Base-by-base conservation (phyloP, 192 early-diverging fungal genomes). In the Mortierella antarctica region DNA sequence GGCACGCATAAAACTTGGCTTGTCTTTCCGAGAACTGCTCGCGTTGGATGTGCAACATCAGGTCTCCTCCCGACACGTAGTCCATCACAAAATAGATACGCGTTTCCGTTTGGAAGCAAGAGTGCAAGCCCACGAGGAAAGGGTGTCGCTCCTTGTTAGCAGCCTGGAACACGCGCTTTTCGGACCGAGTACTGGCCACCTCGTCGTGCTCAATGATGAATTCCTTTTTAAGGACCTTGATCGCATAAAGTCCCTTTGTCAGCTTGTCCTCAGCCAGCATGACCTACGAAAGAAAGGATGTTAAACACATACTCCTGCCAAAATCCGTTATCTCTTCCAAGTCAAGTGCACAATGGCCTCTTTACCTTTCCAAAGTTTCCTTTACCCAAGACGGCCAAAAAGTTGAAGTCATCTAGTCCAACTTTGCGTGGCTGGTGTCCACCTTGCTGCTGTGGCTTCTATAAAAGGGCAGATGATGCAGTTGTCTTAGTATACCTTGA, bases 81-180 rank as follows among this genome's bases (percentile, higher is more conserved):
- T 99, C 98, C 95, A 97, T 98, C 12, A 98, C 97, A 84, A 98
- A 98, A 84, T 97, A 99, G 49, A 99, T 91, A 62, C 97, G 87
- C 50, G 93, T 95, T 61, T 96, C 93, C 2, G 95, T 96, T 82
- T 98, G 96, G 89, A 98, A 98, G 83, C 96, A 97, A 14, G 96
- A 97, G 82, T 99, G 96, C 62, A 99, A 84, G 39, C 96, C 96
- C 59, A 98, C 92, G 51, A 99, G 86, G 90, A 99, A 99, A 42
- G 98, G 97, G 73, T 97, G 96, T 7, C 90, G 92, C 70, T 93
- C 94, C 73, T 89, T 83, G 85, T 95, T 98, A 61, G 97, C 98
- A 8, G 95, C 89, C 64, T 94, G 90, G 83, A 98, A 94, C 11
- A 97, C 95, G 21, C 96, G 90, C 82, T 98, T 98, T 83, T 98